Conservation (phyloP, 2,329 filamentous ascomycete species). For the Scleromitrula shiraiana region DNA sequence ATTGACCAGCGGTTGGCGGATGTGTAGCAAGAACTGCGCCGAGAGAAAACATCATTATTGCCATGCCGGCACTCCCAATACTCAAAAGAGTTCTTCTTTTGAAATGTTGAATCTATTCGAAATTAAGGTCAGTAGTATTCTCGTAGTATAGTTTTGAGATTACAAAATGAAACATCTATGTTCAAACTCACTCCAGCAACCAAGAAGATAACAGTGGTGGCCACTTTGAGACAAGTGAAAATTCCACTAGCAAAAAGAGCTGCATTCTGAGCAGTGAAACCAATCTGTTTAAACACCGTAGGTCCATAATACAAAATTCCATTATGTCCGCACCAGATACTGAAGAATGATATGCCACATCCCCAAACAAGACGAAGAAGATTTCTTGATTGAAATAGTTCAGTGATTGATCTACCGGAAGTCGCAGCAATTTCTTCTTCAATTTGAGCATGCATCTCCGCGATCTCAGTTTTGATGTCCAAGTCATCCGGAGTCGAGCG, state of each 20-base stretch:
- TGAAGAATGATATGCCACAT: constrained; percentile 5
- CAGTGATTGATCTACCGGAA: constrained; percentile 39
- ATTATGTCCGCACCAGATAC: constrained; percentile 3
- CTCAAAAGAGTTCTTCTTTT: background rate
- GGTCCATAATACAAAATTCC: constrained; percentile 6
- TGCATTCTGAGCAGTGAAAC: constrained; percentile 12
- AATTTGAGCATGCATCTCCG: constrained; percentile 39
- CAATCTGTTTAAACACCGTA: constrained; percentile 12
- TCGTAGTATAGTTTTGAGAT: background rate
- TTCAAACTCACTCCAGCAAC: background rate
- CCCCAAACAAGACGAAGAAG: constrained; percentile 5
- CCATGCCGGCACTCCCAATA: constrained; percentile 3
- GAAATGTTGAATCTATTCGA: constrained; percentile 4
- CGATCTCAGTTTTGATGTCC: constrained; percentile 32
- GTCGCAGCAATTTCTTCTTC: constrained; percentile 39
- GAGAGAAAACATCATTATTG: constrained; percentile 3
- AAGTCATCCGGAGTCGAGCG: constrained; percentile 31
- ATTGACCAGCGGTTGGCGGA: background rate
- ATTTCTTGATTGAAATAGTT: constrained; percentile 34
- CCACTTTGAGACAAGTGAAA: constrained; percentile 13
- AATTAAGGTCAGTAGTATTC: background rate
- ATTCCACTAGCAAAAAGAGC: constrained; percentile 14
- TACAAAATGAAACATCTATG: background rate
- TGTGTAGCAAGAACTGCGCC: constrained; percentile 3
- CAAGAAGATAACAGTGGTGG: constrained; percentile 9